phyloP scores from a whole-genome alignment of 371 early-diverging fungal species.

The Dichotomocladium elegans region DNA sequence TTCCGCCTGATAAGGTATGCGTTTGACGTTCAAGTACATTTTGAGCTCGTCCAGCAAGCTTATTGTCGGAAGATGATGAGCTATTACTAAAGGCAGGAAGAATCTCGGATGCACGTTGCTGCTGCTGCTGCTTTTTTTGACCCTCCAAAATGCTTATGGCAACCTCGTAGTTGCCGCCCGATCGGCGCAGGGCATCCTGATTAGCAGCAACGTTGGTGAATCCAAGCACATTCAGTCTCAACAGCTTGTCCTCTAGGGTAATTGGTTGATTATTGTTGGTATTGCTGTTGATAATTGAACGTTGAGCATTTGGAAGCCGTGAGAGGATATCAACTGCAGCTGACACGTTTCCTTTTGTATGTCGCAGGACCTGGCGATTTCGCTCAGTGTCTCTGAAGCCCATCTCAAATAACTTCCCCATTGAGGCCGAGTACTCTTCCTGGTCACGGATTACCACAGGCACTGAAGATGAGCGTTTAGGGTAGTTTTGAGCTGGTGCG shows the following conservation, averaged over 20 bases:
- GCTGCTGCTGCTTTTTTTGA: conserved; percentile 23
- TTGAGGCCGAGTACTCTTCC: conserved; percentile 1
- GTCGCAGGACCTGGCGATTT: conserved; percentile 58
- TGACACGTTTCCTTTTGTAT: conserved; percentile 71
- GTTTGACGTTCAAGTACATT: conserved; percentile 14
- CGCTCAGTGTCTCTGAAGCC: conserved; percentile 67
- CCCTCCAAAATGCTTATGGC: conserved; percentile 51
- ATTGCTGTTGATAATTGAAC: conserved; percentile 7
- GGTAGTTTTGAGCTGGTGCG: conserved; percentile 7
- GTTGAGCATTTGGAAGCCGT: conserved; percentile 35
- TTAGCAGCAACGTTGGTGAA: conserved; percentile 40
- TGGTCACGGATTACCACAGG: conserved; percentile 15
- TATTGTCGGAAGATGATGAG: conserved; percentile 6
- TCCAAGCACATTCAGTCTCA: conserved; percentile 46
- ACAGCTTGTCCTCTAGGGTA: conserved; percentile 33
- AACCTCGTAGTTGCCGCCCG: conserved; percentile 57
- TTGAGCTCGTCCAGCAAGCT: conserved; percentile 23
- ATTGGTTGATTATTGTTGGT: too few species aligned
- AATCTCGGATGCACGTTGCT: neutral
- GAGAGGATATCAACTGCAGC: conserved; percentile 70
- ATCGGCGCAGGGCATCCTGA: conserved; percentile 52
- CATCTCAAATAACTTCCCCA: conserved; percentile 59
- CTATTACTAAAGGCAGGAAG: conserved; percentile 4
- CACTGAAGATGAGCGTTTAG: conserved; percentile 44
- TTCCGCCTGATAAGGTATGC: conserved; percentile 13